phyloP scores from a whole-genome alignment of 2,329 filamentous ascomycete genomes.

The Aureobasidium sp. region DNA sequence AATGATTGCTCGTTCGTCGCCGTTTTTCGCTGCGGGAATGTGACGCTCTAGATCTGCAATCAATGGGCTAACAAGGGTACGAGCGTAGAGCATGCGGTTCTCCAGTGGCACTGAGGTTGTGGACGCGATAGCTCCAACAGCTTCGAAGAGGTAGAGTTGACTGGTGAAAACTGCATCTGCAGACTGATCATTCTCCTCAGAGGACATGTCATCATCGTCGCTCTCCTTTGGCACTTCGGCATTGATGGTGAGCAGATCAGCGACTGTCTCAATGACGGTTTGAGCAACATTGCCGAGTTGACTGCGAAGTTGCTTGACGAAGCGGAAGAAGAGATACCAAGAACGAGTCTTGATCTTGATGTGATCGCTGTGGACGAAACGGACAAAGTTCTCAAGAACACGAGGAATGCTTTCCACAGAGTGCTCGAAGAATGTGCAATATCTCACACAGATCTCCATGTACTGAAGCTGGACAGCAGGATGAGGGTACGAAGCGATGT shows the following conservation, averaged over 20 bases:
- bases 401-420: slow-evolving; percentile 74
- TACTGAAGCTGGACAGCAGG: slow-evolving; percentile 91
- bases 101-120: slow-evolving; percentile 67
- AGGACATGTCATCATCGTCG: slow-evolving; percentile 87
- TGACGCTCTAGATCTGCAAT: slow-evolving; percentile 84
- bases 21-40: slow-evolving; percentile 65
- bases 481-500: slow-evolving; percentile 77
- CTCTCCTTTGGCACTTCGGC: slow-evolving; percentile 76
- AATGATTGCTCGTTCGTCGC: slow-evolving; percentile 72
- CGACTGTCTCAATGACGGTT: slow-evolving; percentile 82
- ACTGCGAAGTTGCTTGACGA: slow-evolving; percentile 77
- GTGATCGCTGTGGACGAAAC: slow-evolving; percentile 80
- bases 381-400: slow-evolving; percentile 85
- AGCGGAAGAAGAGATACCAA: slow-evolving; percentile 93
- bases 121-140: slow-evolving; percentile 86
- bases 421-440: slow-evolving; percentile 84
- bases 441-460: slow-evolving; percentile 97
- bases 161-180: slow-evolving; percentile 86
- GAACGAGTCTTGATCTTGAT: slow-evolving; percentile 82
- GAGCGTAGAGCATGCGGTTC: slow-evolving; percentile 80
- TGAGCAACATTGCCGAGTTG: slow-evolving; percentile 86
- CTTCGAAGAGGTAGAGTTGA: slow-evolving; percentile 90
- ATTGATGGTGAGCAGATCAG: slow-evolving; percentile 81
- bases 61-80: slow-evolving; percentile 80
- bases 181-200: slow-evolving; percentile 82